Evolutionary conservation across 2,329 filamentous ascomycete species (phyloP).

Genomic region (Incumbomyces lentus): DNA sequence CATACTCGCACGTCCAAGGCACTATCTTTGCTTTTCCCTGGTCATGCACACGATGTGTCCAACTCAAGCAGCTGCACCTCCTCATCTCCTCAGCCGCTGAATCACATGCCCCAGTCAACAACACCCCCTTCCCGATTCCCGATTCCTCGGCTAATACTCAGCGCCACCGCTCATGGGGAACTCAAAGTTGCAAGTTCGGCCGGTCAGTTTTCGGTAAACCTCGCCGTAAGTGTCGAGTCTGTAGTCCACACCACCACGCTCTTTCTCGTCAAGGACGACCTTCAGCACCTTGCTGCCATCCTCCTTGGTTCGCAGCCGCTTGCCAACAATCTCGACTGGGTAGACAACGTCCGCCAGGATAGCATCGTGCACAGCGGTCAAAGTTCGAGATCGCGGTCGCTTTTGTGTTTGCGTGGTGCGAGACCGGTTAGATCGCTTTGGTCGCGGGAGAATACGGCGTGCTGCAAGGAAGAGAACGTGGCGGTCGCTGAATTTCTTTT

Average conservation of each 20-base stretch:
- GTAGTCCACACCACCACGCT: slow-evolving; percentile 98
- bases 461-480: slow-evolving; percentile 98
- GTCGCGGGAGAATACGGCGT: slow-evolving; percentile 95
- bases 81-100: slow-evolving; percentile 2
- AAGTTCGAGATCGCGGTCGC: slow-evolving; percentile 93
- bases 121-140: slow-evolving; percentile 20
- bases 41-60: slow-evolving; percentile 4
- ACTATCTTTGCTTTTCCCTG: background rate
- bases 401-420: slow-evolving; percentile 97
- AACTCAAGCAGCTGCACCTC: slow-evolving; percentile 4
- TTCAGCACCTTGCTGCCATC: slow-evolving; percentile 97
- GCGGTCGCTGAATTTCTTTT: slow-evolving; percentile 99
- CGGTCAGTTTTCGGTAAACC: slow-evolving; percentile 97
- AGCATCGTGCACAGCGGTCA: slow-evolving; percentile 96
- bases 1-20: slow-evolving; percentile 1
- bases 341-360: slow-evolving; percentile 97
- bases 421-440: slow-evolving; percentile 94
- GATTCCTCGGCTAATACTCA: slow-evolving; percentile 91
- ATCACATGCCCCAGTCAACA: slow-evolving; percentile 3
- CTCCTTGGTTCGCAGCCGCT: slow-evolving; percentile 97
- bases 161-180: slow-evolving; percentile 75
- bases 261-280: slow-evolving; percentile 99
- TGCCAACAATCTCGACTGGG: slow-evolving; percentile 99
- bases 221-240: slow-evolving; percentile 98
- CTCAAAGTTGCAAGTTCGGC: slow-evolving; percentile 94